Evolutionary conservation across 2,329 filamentous ascomycete genomes (phyloP).

Genomic region (Parastagonospora avenae): DNA sequence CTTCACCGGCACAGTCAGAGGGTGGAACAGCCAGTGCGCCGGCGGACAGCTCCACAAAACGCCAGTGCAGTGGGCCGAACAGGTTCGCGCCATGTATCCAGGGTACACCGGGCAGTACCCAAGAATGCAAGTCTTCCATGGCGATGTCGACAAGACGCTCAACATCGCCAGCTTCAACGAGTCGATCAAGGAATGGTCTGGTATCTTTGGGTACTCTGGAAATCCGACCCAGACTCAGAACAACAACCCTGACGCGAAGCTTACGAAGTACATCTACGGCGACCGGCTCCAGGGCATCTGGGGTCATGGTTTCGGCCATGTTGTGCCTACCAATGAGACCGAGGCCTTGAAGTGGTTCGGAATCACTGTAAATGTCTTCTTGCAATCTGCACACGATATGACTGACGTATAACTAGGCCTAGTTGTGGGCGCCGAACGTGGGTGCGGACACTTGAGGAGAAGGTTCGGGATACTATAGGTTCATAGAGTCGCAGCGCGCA

Average conservation of each 20-base stretch:
- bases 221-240: neutral
- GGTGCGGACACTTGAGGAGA: too few species aligned
- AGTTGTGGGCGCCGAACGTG: too few species aligned
- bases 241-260: neutral
- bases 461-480: too few species aligned
- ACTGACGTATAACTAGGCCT: too few species aligned
- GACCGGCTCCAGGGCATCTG: conserved; percentile 35
- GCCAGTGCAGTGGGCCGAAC: conserved; percentile 36
- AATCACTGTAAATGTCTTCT: neutral
- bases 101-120: conserved; percentile 44
- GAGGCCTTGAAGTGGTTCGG: conserved; percentile 17
- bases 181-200: conserved; percentile 37
- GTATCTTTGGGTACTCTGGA: conserved; percentile 23
- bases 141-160: conserved; percentile 41
- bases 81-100: conserved; percentile 44
- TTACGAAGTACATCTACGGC: conserved; percentile 28
- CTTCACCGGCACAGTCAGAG: conserved; percentile 50
- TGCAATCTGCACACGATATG: too few species aligned
- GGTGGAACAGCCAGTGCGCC: conserved; percentile 23
- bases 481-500: too few species aligned
- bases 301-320: conserved; percentile 31
- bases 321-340: conserved; percentile 20
- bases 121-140: conserved; percentile 45
- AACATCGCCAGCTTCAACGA: conserved; percentile 30
- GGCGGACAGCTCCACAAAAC: conserved; percentile 23